Evolutionary conservation across 108 stramenopile genomes (phyloP).

Genomic region (Aurantiochytrium sp.): DNA sequence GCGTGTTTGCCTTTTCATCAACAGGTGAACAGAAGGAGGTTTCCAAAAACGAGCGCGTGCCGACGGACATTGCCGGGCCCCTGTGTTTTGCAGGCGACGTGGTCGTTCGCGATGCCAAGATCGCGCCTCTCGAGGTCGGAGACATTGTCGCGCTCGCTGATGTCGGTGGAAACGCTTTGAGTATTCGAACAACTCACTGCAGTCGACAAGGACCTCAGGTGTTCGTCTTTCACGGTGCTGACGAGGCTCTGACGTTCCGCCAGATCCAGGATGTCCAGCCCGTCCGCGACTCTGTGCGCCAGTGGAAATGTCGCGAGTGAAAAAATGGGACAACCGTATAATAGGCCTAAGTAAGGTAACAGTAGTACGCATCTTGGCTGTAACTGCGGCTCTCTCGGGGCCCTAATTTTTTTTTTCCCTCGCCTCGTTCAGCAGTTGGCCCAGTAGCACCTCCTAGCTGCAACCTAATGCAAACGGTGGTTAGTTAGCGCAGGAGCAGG

Average conservation of each 20-base stretch:
- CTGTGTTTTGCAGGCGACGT: constrained; percentile 40
- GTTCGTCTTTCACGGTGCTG: background rate
- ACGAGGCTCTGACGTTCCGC: background rate
- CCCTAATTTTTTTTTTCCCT: too few relatives aligned
- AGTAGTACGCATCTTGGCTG: too few relatives aligned
- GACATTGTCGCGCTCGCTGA: constrained; percentile 28
- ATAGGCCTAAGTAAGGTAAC: too few relatives aligned
- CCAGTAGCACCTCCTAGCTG: too few relatives aligned
- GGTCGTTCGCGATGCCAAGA: background rate
- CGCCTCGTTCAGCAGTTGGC: too few relatives aligned
- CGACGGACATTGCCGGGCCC: constrained; percentile 29
- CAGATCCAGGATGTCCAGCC: background rate
- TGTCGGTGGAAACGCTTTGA: constrained; percentile 27
- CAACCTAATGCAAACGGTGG: too few relatives aligned
- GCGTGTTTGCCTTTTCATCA: background rate
- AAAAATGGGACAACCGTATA: background rate
- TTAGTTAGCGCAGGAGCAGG: too few relatives aligned
- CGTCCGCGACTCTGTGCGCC: background rate
- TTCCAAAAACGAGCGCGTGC: background rate
- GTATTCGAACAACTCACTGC: constrained; percentile 27
- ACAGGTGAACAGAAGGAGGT: background rate
- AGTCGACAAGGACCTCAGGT: constrained; percentile 18
- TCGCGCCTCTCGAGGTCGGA: constrained; percentile 12
- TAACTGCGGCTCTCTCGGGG: too few relatives aligned
- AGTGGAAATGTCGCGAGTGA: background rate